Conservation (phyloP, 805 yeast genomes). For the Cyberlindnera euphorbiiphila region DNA sequence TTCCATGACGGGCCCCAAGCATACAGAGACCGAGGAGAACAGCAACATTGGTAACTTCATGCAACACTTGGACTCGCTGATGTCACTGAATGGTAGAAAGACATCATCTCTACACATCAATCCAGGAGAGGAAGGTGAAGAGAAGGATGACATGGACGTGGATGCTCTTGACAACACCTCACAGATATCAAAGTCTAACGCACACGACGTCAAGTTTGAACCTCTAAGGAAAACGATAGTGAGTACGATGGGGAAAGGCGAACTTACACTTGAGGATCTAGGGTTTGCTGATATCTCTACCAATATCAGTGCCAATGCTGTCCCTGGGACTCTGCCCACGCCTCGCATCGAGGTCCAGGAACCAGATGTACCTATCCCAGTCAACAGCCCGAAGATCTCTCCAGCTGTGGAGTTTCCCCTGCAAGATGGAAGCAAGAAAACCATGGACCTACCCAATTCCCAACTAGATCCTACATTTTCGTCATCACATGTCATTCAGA, state of each 20-base stretch:
- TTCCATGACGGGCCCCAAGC: constrained; percentile 12
- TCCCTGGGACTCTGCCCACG: background rate
- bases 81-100: constrained; percentile 19
- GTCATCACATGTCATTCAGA: background rate
- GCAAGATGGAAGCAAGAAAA: background rate
- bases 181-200: constrained; percentile 10
- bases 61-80: constrained; percentile 34
- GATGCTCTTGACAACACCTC: constrained; percentile 7
- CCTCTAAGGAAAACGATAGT: constrained; percentile 44
- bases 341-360: constrained; percentile 8
- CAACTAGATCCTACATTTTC: too few species aligned
- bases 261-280: constrained; percentile 38
- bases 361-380: background rate
- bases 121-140: background rate
- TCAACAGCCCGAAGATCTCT: background rate
- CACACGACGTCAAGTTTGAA: constrained; percentile 37
- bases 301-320: constrained; percentile 1
- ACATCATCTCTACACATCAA: background rate
- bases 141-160: constrained; percentile 8
- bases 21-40: background rate
- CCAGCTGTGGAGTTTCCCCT: background rate
- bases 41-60: constrained; percentile 27
- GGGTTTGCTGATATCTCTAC: constrained; percentile 13
- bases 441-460: too few species aligned
- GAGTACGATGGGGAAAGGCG: constrained; percentile 53